Conservation (phyloP, 495 filamentous ascomycete genomes). For the Podospora comata region DNA sequence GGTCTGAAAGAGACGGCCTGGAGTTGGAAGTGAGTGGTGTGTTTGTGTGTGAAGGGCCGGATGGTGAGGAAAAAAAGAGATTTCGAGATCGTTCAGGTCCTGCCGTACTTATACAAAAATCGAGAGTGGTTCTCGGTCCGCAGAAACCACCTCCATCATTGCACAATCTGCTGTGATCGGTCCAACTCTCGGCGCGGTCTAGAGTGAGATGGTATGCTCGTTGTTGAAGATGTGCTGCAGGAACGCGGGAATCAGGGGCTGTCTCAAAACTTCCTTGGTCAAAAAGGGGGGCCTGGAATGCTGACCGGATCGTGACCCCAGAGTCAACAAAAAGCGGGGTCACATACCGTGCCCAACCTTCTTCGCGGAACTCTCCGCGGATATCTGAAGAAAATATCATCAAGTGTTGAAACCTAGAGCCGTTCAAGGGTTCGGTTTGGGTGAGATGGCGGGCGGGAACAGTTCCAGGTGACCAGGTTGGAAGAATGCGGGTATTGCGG, state of each 20-base stretch:
- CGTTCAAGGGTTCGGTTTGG: neutral
- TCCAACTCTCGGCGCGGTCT: constrained; percentile 10
- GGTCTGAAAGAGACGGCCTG: neutral
- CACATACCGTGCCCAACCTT: neutral
- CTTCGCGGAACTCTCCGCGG: neutral
- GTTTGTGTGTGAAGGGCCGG: neutral
- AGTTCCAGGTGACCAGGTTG: neutral
- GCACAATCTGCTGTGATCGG: constrained; percentile 10
- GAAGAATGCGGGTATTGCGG: constrained; percentile 9
- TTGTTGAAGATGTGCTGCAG: neutral
- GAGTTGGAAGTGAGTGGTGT: neutral
- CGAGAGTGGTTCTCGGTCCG: neutral
- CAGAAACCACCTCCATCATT: neutral
- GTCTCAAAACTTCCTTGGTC: neutral
- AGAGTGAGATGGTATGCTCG: constrained; percentile 5
- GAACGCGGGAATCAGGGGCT: neutral
- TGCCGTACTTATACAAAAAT: constrained; percentile 14
- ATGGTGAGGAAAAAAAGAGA: constrained; percentile 1
- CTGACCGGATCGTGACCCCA: neutral
- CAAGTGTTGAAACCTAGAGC: neutral
- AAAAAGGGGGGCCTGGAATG: constrained; percentile 17
- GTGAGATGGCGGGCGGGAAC: neutral
- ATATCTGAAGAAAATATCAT: neutral
- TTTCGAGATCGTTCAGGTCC: neutral
- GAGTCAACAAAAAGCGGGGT: neutral